Base-by-base conservation (phyloP, 306 rosid genomes). In the Betula pendula region DNA sequence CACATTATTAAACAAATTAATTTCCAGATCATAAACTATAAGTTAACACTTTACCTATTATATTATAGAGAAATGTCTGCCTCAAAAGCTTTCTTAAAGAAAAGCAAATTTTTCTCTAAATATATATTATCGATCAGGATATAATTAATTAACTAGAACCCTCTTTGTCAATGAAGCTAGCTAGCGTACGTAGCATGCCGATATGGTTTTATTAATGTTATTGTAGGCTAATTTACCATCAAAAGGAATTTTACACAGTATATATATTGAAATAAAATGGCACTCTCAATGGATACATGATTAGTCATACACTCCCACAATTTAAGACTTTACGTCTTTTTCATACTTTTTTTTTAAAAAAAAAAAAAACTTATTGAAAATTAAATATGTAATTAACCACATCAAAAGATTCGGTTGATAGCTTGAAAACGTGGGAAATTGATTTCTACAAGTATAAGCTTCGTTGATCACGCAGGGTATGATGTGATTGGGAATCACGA, bases 401-500 rank as follows among this genome's bases (percentile, higher is more conserved):
- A 74, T 87, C 84, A 48, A 65, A 87, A 86, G 89, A 90, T 87
- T 89, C 91, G 84, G 74, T 50, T 83, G 90, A 88, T 89, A 81
- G 83, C 94, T 94, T 94, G 87, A 85, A 87, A 80, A 77, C 52
- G 81, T 84, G 82, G 96, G 96, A 94, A 86, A 90, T 87, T 88
- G 97, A 83, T 87, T 94, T 87, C 90, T 88, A 85, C 97, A 89
- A 94, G 97, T 82, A 91, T 85, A 84, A 88, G 92, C 89, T 76
- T 86, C 88, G 66, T 73, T 75, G 79, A 75, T 81, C 90, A 73
- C 70, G 79, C 75, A 81, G 50, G 31, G 6, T 5, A 38, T 71
- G 87, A 77, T 77, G 79, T 87, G 92, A 89, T 89, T 86, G 90
- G 83, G 89, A 55, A 44, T 75, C 79, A 45, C 38, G 51, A 48